Conservation (phyloP, 2,329 filamentous ascomycete species). For the Capronia epimyces region DNA sequence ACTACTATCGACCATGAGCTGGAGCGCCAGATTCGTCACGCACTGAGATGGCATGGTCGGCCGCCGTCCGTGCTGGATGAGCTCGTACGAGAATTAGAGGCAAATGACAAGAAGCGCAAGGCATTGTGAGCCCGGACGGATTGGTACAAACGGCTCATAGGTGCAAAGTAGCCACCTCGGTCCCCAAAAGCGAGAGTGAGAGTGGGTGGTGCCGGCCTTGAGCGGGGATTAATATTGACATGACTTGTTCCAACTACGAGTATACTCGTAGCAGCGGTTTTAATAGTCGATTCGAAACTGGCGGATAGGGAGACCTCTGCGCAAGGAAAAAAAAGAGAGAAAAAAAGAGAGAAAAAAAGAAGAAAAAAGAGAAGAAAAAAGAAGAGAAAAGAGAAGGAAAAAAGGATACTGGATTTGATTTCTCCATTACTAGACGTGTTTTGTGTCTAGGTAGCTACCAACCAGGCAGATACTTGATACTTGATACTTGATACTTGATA, state of each 20-base stretch:
- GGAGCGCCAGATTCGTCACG: slow-evolving; percentile 2
- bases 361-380: no score
- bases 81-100: no score
- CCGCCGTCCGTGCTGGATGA: not conserved
- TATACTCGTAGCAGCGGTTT: not conserved
- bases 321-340: not conserved
- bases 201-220: not conserved
- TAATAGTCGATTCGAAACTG: not conserved
- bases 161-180: slow-evolving; percentile 2
- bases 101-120: slow-evolving; percentile 4
- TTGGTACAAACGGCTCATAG: slow-evolving; percentile 3
- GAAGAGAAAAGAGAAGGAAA: no score
- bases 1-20: not conserved
- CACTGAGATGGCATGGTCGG: not conserved
- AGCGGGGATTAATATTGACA: not conserved
- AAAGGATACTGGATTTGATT: no score
- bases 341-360: no score
- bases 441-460: no score
- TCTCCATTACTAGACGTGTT: no score
- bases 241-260: not conserved
- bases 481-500: no score
- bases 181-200: not conserved
- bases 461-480: no score
- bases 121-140: not conserved
- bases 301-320: not conserved